Conservation (phyloP, 2,329 filamentous ascomycete species). For the Diplocarpon rosae region DNA sequence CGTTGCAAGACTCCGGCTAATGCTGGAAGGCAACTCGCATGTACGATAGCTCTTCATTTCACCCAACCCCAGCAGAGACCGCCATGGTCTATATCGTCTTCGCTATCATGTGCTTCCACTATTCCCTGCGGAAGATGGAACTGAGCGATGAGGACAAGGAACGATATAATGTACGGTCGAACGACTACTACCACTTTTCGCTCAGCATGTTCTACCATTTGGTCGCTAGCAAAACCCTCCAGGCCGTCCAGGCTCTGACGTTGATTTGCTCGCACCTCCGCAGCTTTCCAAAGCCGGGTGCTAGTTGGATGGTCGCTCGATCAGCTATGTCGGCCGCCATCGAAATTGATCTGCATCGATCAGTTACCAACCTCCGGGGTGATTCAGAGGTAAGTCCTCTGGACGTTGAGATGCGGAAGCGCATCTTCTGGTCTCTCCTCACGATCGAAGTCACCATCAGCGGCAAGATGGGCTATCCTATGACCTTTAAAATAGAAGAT, state of each 20-base stretch:
- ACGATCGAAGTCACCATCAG: constrained; percentile 56
- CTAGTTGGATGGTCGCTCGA: constrained; percentile 57
- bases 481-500: constrained; percentile 62
- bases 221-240: constrained; percentile 46
- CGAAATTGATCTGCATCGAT: constrained; percentile 65
- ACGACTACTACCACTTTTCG: constrained; percentile 69
- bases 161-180: constrained; percentile 50
- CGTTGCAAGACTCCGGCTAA: constrained; percentile 1
- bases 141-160: constrained; percentile 38
- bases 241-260: constrained; percentile 61
- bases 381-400: constrained; percentile 38
- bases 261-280: constrained; percentile 64
- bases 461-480: constrained; percentile 66
- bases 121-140: constrained; percentile 56
- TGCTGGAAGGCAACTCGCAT: constrained; percentile 45
- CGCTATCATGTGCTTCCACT: constrained; percentile 67
- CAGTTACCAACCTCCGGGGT: constrained; percentile 46
- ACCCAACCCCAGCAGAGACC: constrained; percentile 50
- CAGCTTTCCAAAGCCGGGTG: constrained; percentile 68
- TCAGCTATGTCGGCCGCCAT: constrained; percentile 58
- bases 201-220: constrained; percentile 59
- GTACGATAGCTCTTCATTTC: constrained; percentile 58
- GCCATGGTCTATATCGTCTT: constrained; percentile 72
- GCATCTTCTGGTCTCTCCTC: constrained; percentile 66
- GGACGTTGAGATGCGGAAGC: constrained; percentile 65